phyloP scores from a whole-genome alignment of 768 basidiomycete species.

The Kwoniella bestiolae region DNA sequence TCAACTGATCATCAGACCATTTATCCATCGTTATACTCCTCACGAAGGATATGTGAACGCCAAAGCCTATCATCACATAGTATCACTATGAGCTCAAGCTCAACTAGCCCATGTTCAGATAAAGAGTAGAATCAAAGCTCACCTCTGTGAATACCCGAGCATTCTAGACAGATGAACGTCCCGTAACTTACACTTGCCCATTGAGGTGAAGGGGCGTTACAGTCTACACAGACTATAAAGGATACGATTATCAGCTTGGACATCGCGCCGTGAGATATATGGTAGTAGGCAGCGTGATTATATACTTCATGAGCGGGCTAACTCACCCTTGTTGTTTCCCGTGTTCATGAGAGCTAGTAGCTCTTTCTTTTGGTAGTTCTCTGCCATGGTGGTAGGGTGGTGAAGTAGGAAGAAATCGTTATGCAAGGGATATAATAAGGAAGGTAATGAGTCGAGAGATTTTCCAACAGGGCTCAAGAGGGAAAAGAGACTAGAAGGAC shows the following conservation, averaged over 20 bases:
- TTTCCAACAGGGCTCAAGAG: too few relatives aligned
- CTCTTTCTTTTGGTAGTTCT: constrained; percentile 69
- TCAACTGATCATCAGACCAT: constrained; percentile 81
- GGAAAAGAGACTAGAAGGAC: too few relatives aligned
- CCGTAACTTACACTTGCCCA: constrained; percentile 71
- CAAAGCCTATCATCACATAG: constrained; percentile 76
- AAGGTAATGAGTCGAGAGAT: neutral
- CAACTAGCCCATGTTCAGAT: neutral
- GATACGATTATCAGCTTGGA: neutral
- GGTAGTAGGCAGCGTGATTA: too few relatives aligned
- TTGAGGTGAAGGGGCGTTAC: constrained; percentile 86
- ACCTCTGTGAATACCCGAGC: constrained; percentile 60
- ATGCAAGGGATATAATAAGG: too few relatives aligned
- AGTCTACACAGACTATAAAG: constrained; percentile 70
- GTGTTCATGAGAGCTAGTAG: constrained; percentile 76
- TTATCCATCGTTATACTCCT: constrained; percentile 95
- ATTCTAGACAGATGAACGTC: constrained; percentile 83
- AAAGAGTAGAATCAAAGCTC: constrained; percentile 34
- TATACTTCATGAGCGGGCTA: neutral
- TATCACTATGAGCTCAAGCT: constrained; percentile 61
- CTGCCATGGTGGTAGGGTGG: constrained; percentile 61
- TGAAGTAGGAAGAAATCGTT: neutral
- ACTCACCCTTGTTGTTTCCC: constrained; percentile 70
- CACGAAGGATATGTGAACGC: constrained; percentile 88
- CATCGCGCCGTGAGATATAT: too few relatives aligned